phyloP scores from a whole-genome alignment of 2,329 filamentous ascomycete species.

The Hymenoscyphus scutula region DNA sequence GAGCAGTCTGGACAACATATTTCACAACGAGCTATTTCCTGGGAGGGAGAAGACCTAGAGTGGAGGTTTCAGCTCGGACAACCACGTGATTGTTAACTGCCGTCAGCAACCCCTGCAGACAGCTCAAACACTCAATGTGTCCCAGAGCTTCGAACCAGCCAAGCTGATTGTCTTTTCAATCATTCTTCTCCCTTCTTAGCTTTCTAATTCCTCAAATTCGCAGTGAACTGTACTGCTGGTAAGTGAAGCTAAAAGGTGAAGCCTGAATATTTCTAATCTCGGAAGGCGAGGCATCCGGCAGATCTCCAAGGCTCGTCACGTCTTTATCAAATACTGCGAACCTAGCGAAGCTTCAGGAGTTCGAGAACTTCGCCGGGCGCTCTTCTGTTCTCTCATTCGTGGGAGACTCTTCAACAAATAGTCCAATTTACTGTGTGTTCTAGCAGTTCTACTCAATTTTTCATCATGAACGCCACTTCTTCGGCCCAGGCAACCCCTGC shows the following conservation, averaged over 20 bases:
- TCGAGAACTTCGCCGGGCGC: neutral
- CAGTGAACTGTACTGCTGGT: neutral
- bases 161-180: neutral
- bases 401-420: neutral
- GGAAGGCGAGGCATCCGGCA: neutral
- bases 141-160: neutral
- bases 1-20: too few relatives aligned
- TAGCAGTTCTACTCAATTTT: neutral
- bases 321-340: neutral
- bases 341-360: neutral
- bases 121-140: neutral
- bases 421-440: neutral
- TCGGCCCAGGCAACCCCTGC: neutral
- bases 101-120: neutral
- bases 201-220: neutral
- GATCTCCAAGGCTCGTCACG: slow-evolving; percentile 2
- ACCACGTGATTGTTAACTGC: neutral
- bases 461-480: slow-evolving; percentile 5
- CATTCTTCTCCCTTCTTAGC: neutral
- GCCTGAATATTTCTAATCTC: neutral
- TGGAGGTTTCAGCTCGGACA: neutral
- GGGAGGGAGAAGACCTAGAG: too few relatives aligned
- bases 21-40: too few relatives aligned
- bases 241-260: neutral
- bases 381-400: neutral